Conservation (phyloP, 1,139 yeast genomes). For the Debaryomyces robertsiae region DNA sequence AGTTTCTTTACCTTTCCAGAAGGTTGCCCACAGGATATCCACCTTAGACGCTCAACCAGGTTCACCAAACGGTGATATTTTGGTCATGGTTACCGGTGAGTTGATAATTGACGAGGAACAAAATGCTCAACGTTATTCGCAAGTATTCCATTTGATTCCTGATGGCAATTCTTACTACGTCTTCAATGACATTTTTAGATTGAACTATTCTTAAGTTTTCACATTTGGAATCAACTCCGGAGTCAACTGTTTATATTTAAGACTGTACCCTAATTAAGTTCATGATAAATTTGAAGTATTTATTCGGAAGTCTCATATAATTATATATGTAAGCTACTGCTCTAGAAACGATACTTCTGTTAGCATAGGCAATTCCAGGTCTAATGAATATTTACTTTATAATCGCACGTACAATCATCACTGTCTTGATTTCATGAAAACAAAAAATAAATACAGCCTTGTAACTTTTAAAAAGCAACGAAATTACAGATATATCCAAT, state of each 20-base stretch:
- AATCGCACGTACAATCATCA: too few relatives aligned
- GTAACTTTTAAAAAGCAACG: too few relatives aligned
- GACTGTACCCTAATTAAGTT: neutral
- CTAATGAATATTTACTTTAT: too few relatives aligned
- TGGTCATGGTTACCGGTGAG: slow-evolving; percentile 98
- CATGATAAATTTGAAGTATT: too few relatives aligned
- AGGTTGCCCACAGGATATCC: slow-evolving; percentile 89
- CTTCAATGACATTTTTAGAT: slow-evolving; percentile 94
- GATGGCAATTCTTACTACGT: slow-evolving; percentile 91
- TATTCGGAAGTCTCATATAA: too few relatives aligned
- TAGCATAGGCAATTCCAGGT: too few relatives aligned
- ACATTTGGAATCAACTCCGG: neutral
- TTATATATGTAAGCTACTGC: too few relatives aligned
- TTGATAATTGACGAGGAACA: slow-evolving; percentile 90
- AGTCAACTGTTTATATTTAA: neutral
- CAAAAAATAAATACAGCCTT: too few relatives aligned
- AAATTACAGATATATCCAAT: neutral
- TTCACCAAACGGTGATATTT: slow-evolving; percentile 87
- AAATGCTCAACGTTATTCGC: slow-evolving; percentile 94
- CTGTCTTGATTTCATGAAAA: too few relatives aligned
- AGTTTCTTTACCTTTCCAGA: slow-evolving; percentile 82
- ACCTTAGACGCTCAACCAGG: slow-evolving; percentile 99
- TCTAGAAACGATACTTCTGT: too few relatives aligned
- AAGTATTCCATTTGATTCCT: slow-evolving; percentile 94
- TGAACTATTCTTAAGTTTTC: slow-evolving; percentile 67